Percentiles rank a stretch among this genome's conserved stretches.
Conservation (phyloP, 805 yeast species). For the Aciculoconidium aculeatum region DNA sequence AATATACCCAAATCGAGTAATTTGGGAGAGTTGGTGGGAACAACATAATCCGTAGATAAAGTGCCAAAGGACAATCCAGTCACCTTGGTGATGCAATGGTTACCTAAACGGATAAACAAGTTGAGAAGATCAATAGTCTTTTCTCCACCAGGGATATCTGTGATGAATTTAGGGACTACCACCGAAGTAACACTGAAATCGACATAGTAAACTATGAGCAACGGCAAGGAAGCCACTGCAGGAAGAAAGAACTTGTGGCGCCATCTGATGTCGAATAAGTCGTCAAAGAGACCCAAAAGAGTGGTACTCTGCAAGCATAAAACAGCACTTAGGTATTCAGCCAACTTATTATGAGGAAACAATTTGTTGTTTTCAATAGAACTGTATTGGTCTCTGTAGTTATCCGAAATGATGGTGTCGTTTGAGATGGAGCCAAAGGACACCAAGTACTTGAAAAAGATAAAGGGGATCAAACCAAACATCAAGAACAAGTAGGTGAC, state of each 20-base stretch:
- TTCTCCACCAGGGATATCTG: constrained; percentile 27
- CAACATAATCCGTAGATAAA: constrained; percentile 25
- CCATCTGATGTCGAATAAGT: constrained; percentile 94
- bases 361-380: constrained; percentile 25
- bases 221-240: constrained; percentile 88
- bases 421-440: constrained; percentile 35
- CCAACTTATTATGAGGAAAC: constrained; percentile 78
- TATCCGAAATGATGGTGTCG: constrained; percentile 26
- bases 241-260: constrained; percentile 95
- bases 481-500: constrained; percentile 73
- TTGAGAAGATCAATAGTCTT: constrained; percentile 15
- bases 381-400: constrained; percentile 30
- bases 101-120: constrained; percentile 19
- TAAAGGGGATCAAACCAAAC: constrained; percentile 81
- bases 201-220: constrained; percentile 83
- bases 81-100: constrained; percentile 23
- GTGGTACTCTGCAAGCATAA: constrained; percentile 80
- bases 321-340: constrained; percentile 81
- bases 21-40: constrained; percentile 33
- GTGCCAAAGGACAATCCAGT: constrained; percentile 38
- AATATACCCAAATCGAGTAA: constrained; percentile 70
- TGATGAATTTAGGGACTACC: constrained; percentile 68
- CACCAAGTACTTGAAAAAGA: constrained; percentile 72
- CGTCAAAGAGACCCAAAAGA: constrained; percentile 86
- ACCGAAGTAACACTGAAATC: constrained; percentile 91